Conservation (phyloP, 1,284 basidiomycete genomes). For the Irpex rosettiformis region DNA sequence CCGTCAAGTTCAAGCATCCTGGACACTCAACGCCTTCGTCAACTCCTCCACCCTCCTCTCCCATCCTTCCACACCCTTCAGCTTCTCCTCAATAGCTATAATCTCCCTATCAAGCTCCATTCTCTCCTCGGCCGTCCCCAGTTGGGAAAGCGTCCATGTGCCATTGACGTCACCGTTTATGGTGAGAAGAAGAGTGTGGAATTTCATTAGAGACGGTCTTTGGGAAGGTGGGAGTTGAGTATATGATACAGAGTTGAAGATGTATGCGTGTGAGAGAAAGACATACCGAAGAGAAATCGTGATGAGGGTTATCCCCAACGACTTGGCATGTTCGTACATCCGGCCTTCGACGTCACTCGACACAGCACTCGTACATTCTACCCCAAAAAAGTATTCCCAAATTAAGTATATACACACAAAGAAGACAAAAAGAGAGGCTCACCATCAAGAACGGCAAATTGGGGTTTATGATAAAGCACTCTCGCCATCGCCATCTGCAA, state of each 20-base stretch:
- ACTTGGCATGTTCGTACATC: conserved; percentile 95
- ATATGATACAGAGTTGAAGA: background rate
- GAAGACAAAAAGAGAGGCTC: conserved; percentile 22
- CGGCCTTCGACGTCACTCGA: conserved; percentile 94
- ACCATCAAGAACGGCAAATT: conserved; percentile 76
- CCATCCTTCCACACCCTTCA: conserved; percentile 68
- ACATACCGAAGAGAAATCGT: conserved; percentile 80
- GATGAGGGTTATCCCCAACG: conserved; percentile 90
- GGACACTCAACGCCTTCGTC: conserved; percentile 38
- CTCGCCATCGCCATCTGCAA: conserved; percentile 82
- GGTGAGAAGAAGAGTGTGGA: conserved; percentile 80
- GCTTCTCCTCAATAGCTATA: conserved; percentile 54
- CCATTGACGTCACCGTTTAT: conserved; percentile 64
- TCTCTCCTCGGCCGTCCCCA: conserved; percentile 72
- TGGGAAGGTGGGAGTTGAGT: background rate
- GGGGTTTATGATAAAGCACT: conserved; percentile 82
- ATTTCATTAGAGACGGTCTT: conserved; percentile 77
- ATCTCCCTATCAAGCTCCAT: conserved; percentile 75
- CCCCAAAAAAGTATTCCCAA: background rate
- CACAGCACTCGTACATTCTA: conserved; percentile 95
- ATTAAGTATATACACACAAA: conserved; percentile 5
- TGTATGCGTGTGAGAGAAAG: background rate
- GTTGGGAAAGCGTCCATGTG: conserved; percentile 67
- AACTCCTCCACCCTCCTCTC: conserved; percentile 59
- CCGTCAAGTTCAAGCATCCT: background rate